Conservation (phyloP, 441 rosid genomes). For the Geranium incanum region DNA sequence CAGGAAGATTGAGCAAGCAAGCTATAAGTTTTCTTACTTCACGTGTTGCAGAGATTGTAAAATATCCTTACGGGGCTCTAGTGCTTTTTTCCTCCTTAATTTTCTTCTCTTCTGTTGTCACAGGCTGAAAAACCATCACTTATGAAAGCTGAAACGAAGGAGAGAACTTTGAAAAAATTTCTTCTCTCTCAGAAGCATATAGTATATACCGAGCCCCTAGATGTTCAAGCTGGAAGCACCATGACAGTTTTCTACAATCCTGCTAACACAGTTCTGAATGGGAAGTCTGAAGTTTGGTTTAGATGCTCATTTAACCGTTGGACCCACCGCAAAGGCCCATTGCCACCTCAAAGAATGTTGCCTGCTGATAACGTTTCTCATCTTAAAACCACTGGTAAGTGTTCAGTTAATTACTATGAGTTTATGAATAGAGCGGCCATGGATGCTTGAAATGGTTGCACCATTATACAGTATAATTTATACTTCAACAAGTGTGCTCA, state of each 20-base stretch:
- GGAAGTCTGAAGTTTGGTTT: constrained; percentile 85
- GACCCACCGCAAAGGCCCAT: constrained; percentile 68
- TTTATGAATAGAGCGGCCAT: constrained; percentile 12
- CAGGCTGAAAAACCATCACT: constrained; percentile 63
- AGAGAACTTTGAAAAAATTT: constrained; percentile 62
- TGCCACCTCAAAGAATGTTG: constrained; percentile 80
- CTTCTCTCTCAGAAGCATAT: constrained; percentile 75
- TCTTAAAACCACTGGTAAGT: constrained; percentile 57
- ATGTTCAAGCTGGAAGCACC: constrained; percentile 63
- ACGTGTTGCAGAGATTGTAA: background rate
- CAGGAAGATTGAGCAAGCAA: constrained; percentile 2
- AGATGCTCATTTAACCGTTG: constrained; percentile 90
- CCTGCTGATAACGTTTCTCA: constrained; percentile 47
- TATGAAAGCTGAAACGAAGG: constrained; percentile 72
- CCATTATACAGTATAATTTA: no score
- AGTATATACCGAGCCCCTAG: constrained; percentile 81
- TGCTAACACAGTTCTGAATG: constrained; percentile 65
- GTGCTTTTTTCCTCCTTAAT: constrained; percentile 6
- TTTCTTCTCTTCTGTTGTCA: constrained; percentile 21
- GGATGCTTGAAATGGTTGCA: background rate
- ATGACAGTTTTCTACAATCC: constrained; percentile 76
- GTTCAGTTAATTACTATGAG: constrained; percentile 8
- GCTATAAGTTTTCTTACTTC: background rate
- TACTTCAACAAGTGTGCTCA: background rate
- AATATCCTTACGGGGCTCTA: constrained; percentile 9